These are phyloP conservation scores for Yarrowia sp. DNA, from an alignment of 805 yeast species.

Conservation along the genomic window DNA sequence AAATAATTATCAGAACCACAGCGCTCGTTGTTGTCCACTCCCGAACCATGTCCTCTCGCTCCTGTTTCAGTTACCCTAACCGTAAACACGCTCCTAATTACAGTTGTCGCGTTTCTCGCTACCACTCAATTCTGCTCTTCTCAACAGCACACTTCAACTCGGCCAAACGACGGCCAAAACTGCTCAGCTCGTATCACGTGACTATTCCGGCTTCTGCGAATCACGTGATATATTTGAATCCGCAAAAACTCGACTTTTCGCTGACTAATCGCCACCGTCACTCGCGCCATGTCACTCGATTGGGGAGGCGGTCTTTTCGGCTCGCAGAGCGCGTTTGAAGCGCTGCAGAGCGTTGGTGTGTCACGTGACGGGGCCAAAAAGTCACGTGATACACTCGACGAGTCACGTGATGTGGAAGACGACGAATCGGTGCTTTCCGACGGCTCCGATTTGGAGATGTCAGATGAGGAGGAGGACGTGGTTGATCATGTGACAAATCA, in stretches of 20 bases:
- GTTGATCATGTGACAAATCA: background rate
- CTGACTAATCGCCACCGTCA: too few species aligned
- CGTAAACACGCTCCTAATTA: background rate
- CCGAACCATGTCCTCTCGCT: too few species aligned
- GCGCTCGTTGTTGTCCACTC: too few species aligned
- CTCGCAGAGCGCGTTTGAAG: background rate
- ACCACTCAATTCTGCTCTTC: too few species aligned
- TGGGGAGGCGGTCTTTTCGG: conserved; percentile 21
- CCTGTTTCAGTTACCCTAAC: background rate
- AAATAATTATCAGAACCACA: too few species aligned
- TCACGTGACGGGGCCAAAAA: background rate
- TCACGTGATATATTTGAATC: background rate
- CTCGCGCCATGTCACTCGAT: background rate
- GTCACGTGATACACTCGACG: background rate
- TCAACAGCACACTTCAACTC: background rate
- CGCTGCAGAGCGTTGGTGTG: background rate
- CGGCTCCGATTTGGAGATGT: background rate
- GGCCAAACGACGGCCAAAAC: too few species aligned
- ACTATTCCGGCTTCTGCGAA: too few species aligned
- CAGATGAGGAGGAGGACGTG: background rate
- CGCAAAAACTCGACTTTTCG: too few species aligned
- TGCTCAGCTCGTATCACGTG: background rate
- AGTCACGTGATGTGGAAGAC: background rate
- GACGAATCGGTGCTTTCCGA: too few species aligned
- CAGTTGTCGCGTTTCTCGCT: too few species aligned